phyloP scores from a whole-genome alignment of 169 alveolate genomes.

The Eimeria acervulina region DNA sequence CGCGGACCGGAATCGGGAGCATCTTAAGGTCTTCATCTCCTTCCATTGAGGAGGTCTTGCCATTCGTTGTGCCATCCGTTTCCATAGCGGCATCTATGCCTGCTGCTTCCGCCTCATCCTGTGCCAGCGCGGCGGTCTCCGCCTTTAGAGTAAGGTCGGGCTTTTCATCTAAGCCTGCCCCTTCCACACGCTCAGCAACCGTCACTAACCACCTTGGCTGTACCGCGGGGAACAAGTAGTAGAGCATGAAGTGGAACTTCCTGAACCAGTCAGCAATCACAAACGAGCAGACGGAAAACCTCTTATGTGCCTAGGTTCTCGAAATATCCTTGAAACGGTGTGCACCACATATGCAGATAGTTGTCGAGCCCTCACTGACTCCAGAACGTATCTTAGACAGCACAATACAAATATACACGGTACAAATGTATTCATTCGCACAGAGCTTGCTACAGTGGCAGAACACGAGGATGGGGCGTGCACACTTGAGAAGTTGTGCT shows the following conservation, averaged over 20 bases:
- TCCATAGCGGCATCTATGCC: constrained; percentile 65
- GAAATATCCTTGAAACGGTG: neutral
- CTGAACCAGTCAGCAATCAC: constrained; percentile 53
- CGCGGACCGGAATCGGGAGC: constrained; percentile 95
- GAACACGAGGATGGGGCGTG: too few relatives aligned
- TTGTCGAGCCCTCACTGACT: neutral
- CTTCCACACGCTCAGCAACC: constrained; percentile 86
- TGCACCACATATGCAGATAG: neutral
- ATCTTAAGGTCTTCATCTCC: constrained; percentile 93
- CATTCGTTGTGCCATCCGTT: constrained; percentile 46
- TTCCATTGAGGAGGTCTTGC: constrained; percentile 1
- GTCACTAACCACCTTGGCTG: constrained; percentile 91
- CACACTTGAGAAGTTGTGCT: constrained; percentile 71
- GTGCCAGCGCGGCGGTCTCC: neutral
- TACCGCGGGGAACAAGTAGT: constrained; percentile 96
- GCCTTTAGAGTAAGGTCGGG: constrained; percentile 19
- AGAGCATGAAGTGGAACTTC: constrained; percentile 95
- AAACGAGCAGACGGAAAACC: neutral
- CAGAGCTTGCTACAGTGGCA: neutral
- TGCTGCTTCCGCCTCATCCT: constrained; percentile 74
- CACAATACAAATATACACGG: too few relatives aligned
- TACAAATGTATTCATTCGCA: neutral
- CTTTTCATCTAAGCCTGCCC: constrained; percentile 30
- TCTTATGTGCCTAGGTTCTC: neutral
- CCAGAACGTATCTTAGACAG: neutral